Evolutionary conservation across 768 basidiomycete genomes (phyloP).

Genomic region (Psilocybe cubensis): DNA sequence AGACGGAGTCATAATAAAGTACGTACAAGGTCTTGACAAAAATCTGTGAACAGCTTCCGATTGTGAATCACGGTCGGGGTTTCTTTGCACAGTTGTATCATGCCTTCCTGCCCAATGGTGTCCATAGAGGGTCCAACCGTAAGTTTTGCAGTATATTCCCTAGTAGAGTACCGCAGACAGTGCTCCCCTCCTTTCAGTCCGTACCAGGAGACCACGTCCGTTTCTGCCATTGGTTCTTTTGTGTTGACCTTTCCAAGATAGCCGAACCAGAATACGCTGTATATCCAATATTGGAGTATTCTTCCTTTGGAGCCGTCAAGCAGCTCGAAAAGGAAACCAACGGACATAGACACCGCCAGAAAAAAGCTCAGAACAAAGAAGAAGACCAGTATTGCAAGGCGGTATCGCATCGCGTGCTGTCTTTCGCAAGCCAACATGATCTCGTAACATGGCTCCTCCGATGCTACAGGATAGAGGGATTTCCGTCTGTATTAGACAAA

Average conservation of each 20-base stretch:
- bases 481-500: not conserved
- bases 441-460: not conserved
- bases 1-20: not conserved
- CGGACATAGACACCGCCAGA: not conserved
- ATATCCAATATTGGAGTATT: not conserved
- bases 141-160: slow-evolving; percentile 31
- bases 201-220: slow-evolving; percentile 3
- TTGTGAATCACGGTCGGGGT: slow-evolving; percentile 29
- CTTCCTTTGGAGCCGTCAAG: not conserved
- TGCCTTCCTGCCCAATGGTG: slow-evolving; percentile 10
- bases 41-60: slow-evolving; percentile 21
- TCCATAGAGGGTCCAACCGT: slow-evolving; percentile 1
- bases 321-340: not conserved
- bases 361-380: not conserved
- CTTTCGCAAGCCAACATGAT: not conserved
- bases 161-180: slow-evolving; percentile 31
- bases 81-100: slow-evolving; percentile 27
- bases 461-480: not conserved
- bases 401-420: not conserved
- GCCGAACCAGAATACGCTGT: not conserved
- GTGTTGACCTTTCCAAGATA: not conserved
- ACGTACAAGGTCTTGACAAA: slow-evolving; percentile 33
- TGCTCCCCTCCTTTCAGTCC: slow-evolving; percentile 18
- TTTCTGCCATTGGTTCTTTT: not conserved
- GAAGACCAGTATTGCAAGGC: not conserved